Conservation (phyloP, 768 basidiomycete species). For the Termitomyces titanicus region DNA sequence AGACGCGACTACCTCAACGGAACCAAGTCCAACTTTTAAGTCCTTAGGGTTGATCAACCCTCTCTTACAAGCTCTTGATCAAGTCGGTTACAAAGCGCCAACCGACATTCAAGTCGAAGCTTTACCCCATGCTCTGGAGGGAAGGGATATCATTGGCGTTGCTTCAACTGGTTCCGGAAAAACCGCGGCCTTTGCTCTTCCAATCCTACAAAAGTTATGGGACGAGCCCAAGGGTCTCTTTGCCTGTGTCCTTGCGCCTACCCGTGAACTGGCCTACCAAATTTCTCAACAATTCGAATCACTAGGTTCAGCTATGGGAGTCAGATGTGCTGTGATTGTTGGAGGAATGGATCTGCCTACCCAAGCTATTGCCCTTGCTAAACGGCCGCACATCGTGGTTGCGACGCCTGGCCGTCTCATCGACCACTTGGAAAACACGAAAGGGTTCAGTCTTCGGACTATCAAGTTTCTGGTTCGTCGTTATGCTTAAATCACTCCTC, state of each 20-base stretch:
- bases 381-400: conserved; percentile 91
- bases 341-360: conserved; percentile 92
- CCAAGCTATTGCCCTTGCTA: conserved; percentile 89
- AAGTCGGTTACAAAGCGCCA: conserved; percentile 78
- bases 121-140: conserved; percentile 85
- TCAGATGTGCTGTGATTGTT: conserved; percentile 87
- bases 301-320: conserved; percentile 89
- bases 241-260: conserved; percentile 92
- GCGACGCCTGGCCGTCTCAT: conserved; percentile 92
- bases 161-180: conserved; percentile 97
- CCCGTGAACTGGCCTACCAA: conserved; percentile 97
- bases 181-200: conserved; percentile 95
- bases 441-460: conserved; percentile 85
- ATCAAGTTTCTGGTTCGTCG: conserved; percentile 81
- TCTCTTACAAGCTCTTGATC: conserved; percentile 79
- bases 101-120: conserved; percentile 87
- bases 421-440: conserved; percentile 95
- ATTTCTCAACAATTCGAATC: conserved; percentile 97
- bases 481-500: neutral
- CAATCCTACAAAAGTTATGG: conserved; percentile 96
- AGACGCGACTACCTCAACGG: conserved; percentile 47
- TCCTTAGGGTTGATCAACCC: conserved; percentile 87
- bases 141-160: conserved; percentile 96
- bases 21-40: conserved; percentile 55
- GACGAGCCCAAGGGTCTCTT: conserved; percentile 92